These are phyloP conservation scores for Epichloe bromicola DNA, from an alignment of 2,329 filamentous ascomycete genomes.

Conservation along the genomic window DNA sequence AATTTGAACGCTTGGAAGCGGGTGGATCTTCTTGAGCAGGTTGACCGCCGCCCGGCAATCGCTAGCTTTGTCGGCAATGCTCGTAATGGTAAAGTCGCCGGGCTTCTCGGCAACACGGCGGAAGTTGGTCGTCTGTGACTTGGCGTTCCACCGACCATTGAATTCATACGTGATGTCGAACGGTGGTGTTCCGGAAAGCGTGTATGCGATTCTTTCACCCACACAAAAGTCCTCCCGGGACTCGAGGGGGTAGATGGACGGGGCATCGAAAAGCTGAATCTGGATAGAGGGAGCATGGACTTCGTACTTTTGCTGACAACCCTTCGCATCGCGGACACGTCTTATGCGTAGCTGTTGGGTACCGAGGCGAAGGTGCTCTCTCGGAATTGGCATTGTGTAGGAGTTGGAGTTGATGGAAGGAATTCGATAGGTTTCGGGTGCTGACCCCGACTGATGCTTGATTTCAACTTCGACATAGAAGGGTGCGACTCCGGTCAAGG, in stretches of 20 bases:
- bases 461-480: slow-evolving; percentile 89
- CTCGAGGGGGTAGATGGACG: slow-evolving; percentile 79
- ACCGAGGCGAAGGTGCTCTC: slow-evolving; percentile 74
- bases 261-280: slow-evolving; percentile 85
- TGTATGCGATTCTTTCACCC: slow-evolving; percentile 86
- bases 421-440: slow-evolving; percentile 70
- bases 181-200: slow-evolving; percentile 76
- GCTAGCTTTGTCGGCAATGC: slow-evolving; percentile 74
- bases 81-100: slow-evolving; percentile 77
- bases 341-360: slow-evolving; percentile 80
- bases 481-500: slow-evolving; percentile 68
- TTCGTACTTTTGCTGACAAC: slow-evolving; percentile 71
- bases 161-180: slow-evolving; percentile 93
- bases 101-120: slow-evolving; percentile 85
- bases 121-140: slow-evolving; percentile 70
- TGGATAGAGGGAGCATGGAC: slow-evolving; percentile 64
- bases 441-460: slow-evolving; percentile 72
- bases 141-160: slow-evolving; percentile 68
- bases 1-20: slow-evolving; percentile 82
- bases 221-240: slow-evolving; percentile 83
- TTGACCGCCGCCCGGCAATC: slow-evolving; percentile 73
- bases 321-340: slow-evolving; percentile 74
- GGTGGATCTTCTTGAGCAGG: slow-evolving; percentile 74
- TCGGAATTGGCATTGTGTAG: slow-evolving; percentile 74
- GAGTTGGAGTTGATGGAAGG: slow-evolving; percentile 62